A percentile compares a stretch with the other conserved stretches of the same genome.
These are phyloP conservation scores for Populus euphratica DNA, from an alignment of 345 rosid species.

Conservation along the genomic window DNA sequence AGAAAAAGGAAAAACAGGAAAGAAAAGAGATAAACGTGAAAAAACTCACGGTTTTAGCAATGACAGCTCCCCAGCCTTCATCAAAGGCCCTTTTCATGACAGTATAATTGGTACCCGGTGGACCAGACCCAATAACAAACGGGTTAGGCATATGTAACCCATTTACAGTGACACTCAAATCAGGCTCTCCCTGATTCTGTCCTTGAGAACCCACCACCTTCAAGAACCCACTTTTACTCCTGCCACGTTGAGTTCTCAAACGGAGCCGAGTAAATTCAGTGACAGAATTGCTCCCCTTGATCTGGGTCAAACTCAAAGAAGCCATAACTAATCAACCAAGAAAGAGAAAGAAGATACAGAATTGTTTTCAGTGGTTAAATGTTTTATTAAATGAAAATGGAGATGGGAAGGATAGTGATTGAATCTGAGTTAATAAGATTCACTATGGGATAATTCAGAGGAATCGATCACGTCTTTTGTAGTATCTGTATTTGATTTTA, in stretches of 20 bases:
- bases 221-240: slow-evolving; percentile 43
- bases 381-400: not conserved
- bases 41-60: slow-evolving; percentile 86
- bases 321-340: slow-evolving; percentile 37
- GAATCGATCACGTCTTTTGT: not conserved
- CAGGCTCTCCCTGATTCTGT: slow-evolving; percentile 53
- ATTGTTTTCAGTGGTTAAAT: not conserved
- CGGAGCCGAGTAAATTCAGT: slow-evolving; percentile 29
- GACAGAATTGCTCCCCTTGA: slow-evolving; percentile 32
- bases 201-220: slow-evolving; percentile 34
- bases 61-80: slow-evolving; percentile 99
- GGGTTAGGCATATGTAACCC: slow-evolving; percentile 90
- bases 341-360: not conserved
- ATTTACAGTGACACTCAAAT: slow-evolving; percentile 81
- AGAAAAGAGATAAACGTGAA: not conserved
- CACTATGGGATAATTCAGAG: not conserved
- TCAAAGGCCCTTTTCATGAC: slow-evolving; percentile 97
- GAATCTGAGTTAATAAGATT: not conserved
- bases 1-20: too few relatives aligned
- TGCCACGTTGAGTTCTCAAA: slow-evolving; percentile 24
- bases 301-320: slow-evolving; percentile 47
- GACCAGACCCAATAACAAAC: slow-evolving; percentile 95
- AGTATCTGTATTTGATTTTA: not conserved
- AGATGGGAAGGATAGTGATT: not conserved
- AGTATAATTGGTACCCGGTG: slow-evolving; percentile 94